These are phyloP conservation scores for Saitoella complicata DNA, from an alignment of 805 yeast species.

Conservation along the genomic window DNA sequence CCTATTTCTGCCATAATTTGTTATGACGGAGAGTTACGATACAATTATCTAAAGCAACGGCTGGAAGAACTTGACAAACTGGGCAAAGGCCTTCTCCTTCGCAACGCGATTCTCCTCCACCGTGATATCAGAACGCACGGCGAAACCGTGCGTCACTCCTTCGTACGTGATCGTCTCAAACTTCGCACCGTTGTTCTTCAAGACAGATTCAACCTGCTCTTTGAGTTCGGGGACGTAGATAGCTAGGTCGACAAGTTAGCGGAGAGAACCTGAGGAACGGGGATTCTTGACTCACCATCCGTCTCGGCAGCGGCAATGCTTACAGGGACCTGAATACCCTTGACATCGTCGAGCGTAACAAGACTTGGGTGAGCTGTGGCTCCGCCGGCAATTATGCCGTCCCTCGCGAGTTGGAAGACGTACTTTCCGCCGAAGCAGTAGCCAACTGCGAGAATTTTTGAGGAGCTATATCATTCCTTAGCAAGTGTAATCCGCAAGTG, in stretches of 20 bases:
- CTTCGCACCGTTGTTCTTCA: slow-evolving; percentile 35
- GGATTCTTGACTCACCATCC: slow-evolving; percentile 3
- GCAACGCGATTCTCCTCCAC: slow-evolving; percentile 1
- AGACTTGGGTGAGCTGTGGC: slow-evolving; percentile 80
- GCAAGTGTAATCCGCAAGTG: no score
- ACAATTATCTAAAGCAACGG: no score
- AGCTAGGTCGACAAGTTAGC: slow-evolving; percentile 28
- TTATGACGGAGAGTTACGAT: no score
- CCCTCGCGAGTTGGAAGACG: slow-evolving; percentile 35
- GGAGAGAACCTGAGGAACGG: background rate
- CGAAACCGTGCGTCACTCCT: slow-evolving; percentile 60
- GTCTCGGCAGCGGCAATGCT: slow-evolving; percentile 52
- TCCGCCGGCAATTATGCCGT: slow-evolving; percentile 33
- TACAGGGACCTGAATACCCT: slow-evolving; percentile 43
- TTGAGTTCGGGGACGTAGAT: slow-evolving; percentile 52
- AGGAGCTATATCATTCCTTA: slow-evolving; percentile 16
- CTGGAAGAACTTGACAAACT: slow-evolving; percentile 7
- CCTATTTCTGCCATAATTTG: no score
- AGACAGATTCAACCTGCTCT: slow-evolving; percentile 40
- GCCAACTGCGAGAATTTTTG: slow-evolving; percentile 46
- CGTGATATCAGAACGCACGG: slow-evolving; percentile 23
- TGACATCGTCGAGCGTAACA: slow-evolving; percentile 48
- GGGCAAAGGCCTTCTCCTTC: slow-evolving; percentile 12
- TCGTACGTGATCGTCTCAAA: slow-evolving; percentile 48
- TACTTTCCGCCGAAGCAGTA: slow-evolving; percentile 77